Evolutionary conservation across 2,329 filamentous ascomycete species (phyloP), one percentile per base, ranked within the genome.

Genomic region (Trichoderma sp.): DNA sequence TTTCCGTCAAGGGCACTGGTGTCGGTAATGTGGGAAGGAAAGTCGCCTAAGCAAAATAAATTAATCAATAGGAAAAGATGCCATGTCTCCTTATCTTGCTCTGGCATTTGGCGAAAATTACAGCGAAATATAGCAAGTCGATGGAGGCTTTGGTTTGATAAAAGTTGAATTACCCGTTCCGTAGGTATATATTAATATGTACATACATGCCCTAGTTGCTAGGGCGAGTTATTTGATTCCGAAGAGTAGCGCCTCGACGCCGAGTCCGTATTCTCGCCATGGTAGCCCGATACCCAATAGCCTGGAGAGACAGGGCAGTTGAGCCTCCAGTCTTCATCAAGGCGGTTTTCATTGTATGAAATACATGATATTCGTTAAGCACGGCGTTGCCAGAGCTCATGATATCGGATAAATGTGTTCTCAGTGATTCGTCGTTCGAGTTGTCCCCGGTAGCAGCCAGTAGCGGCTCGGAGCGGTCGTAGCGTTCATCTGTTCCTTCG

Each of bases 1-100:
- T 99, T 74, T 96, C 93, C 73, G 91, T 99, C 55, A 97, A 98
- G 76, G 96, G 96, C 37, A 90, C 89, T 75, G 96, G 96, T 55
- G 92, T 99, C 70, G 96, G 96, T 35, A 99, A 98, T 78, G 92
- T 98, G 60, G 95, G 95, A 65, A 89, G 94, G 76, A 98, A 98
- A 83, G 91, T 97, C 76, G 87, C 86, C 75, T 88, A 80, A 49
- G 47, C n/a, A 24, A 49, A 13, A 24, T 58, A 56, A 37, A 14
- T 56, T 57, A 71, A 71, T 47, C 35, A 43, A 27, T 52, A 19
- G 29, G 29, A 57, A 29, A 11, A 37, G 29, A 40, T 59, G 47
- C 24, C 35, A 40, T 55, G 47, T 52, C 29, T 43, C 43, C 33
- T 29, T 57, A 5, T 21, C 21, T 27, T 57, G 24, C 37, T 65